A percentile compares a stretch with the other conserved stretches of the same genome.
phyloP scores from a whole-genome alignment of 352 stramenopile species.

The Globisporangium paddicum region DNA sequence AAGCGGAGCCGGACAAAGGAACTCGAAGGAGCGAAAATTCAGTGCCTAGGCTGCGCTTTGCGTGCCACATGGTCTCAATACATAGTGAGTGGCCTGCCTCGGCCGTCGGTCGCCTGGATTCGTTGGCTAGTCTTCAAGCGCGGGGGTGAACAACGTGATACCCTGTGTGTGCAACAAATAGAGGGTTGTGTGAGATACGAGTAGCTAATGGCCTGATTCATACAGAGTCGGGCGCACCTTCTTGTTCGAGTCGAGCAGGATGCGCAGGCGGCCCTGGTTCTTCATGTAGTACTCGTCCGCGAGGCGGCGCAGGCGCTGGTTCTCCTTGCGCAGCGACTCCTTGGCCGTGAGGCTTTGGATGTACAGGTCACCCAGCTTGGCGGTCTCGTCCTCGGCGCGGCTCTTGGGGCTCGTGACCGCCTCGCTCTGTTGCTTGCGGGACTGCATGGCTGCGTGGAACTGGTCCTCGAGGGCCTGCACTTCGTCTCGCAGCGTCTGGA shows the following conservation, averaged over 20 bases:
- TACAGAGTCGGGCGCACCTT: slow-evolving; percentile 20
- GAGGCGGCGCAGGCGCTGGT: slow-evolving; percentile 51
- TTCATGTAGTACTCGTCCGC: slow-evolving; percentile 79
- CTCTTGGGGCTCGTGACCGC: slow-evolving; percentile 10
- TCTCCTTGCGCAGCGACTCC: slow-evolving; percentile 57
- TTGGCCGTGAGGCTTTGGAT: slow-evolving; percentile 41
- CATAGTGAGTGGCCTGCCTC: background rate
- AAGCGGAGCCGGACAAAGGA: slow-evolving; percentile 1
- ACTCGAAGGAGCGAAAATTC: slow-evolving; percentile 12
- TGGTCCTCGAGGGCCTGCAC: slow-evolving; percentile 30
- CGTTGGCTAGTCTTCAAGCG: slow-evolving; percentile 11
- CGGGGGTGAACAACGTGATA: slow-evolving; percentile 17
- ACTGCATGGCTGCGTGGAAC: slow-evolving; percentile 30
- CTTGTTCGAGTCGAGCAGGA: slow-evolving; percentile 56
- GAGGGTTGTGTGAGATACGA: background rate
- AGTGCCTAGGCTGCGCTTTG: background rate
- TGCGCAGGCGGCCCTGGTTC: slow-evolving; percentile 57
- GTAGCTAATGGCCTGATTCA: background rate
- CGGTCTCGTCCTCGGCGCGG: slow-evolving; percentile 8
- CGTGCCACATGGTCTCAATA: background rate
- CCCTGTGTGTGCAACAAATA: slow-evolving; percentile 5
- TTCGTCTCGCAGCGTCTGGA: slow-evolving; percentile 58
- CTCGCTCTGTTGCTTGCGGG: slow-evolving; percentile 30
- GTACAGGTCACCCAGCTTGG: slow-evolving; percentile 34
- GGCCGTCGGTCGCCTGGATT: slow-evolving; percentile 5